Conservation (phyloP, 1,139 yeast genomes). For the Pichia sp. region DNA sequence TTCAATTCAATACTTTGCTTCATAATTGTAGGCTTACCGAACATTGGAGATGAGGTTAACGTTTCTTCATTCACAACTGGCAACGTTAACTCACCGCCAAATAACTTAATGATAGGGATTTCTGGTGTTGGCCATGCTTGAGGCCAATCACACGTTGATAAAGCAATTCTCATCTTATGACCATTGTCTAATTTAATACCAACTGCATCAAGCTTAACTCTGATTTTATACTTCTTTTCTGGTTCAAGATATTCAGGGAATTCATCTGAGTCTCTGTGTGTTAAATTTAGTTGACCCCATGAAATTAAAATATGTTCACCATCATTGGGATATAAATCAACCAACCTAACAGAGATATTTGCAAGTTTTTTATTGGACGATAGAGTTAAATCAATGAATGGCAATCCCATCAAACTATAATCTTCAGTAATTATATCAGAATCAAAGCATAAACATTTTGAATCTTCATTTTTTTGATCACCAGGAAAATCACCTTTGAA, state of each 20-base stretch:
- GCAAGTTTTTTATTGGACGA: constrained; percentile 34
- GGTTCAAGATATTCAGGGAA: constrained; percentile 30
- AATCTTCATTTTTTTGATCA: constrained; percentile 36
- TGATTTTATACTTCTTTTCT: constrained; percentile 30
- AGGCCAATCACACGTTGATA: constrained; percentile 40
- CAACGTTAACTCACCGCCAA: constrained; percentile 26
- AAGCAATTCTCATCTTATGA: constrained; percentile 33
- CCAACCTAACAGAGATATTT: constrained; percentile 33
- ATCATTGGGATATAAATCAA: constrained; percentile 31
- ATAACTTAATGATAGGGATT: constrained; percentile 30
- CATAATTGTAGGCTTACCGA: constrained; percentile 29
- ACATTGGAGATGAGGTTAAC: constrained; percentile 22
- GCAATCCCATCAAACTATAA: constrained; percentile 32
- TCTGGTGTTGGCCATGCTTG: constrained; percentile 38
- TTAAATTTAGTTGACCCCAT: constrained; percentile 39
- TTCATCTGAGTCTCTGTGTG: constrained; percentile 36
- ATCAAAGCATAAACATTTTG: constrained; percentile 34
- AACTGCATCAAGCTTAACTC: constrained; percentile 33
- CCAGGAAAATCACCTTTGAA: constrained; percentile 39
- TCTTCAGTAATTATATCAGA: constrained; percentile 24
- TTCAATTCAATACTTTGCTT: constrained; percentile 26
- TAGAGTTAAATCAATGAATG: constrained; percentile 28
- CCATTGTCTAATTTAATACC: constrained; percentile 33
- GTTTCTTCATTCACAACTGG: constrained; percentile 23
- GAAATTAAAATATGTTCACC: constrained; percentile 33